Base-by-base conservation (phyloP, 805 yeast genomes). In the Kockiozyma suomiensis region DNA sequence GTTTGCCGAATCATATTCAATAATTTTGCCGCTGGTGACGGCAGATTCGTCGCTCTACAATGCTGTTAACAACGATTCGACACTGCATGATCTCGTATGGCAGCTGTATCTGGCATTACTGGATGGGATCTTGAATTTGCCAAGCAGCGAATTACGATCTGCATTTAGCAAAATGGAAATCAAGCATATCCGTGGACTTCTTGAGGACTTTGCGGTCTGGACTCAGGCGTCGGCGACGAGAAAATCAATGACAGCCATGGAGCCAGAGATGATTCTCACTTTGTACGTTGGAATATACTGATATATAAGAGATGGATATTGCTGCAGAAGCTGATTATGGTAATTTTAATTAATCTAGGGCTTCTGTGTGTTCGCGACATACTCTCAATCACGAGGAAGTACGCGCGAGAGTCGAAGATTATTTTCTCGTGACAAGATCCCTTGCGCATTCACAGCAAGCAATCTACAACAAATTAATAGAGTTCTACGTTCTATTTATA, bases 91-190 rank as follows among this genome's bases (percentile, higher is more conserved):
- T n/a, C 50, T 41, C 7, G 48, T 53, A 5, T 61, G 65, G 65
- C 37, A 28, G 35, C 46, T 61, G 10, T 61, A 61, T 42, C 25
- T 61, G n/a, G 59, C 59, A 4, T 38, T 61, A 26, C 51, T 61
- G 12, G 63, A 61, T 21, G 55, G 54, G 2, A 58, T 61, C 30
- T 15, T 53, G 41, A 13, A 19, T 17, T 26, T 61, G 12, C 45
- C 57, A 3, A 32, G 33, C 15, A 46, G 45, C 5, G 46, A 41
- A 5, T 26, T 30, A 28, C 49, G 45, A 26, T 21, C n/a, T 15
- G 35, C 40, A 5, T 61, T 61, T 25, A 50, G 57, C 41, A 54
- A 48, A 17, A 33, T 50, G 3, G 56, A 53, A 12, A 37, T 61
- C 13, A 13, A 6, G 3, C 33, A 45, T n/a, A 25, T 61, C 15